A percentile compares a stretch with the other conserved stretches of the same genome.
Evolutionary conservation across 345 rosid genomes (phyloP).

Genomic region (Excoecaria agallocha): DNA sequence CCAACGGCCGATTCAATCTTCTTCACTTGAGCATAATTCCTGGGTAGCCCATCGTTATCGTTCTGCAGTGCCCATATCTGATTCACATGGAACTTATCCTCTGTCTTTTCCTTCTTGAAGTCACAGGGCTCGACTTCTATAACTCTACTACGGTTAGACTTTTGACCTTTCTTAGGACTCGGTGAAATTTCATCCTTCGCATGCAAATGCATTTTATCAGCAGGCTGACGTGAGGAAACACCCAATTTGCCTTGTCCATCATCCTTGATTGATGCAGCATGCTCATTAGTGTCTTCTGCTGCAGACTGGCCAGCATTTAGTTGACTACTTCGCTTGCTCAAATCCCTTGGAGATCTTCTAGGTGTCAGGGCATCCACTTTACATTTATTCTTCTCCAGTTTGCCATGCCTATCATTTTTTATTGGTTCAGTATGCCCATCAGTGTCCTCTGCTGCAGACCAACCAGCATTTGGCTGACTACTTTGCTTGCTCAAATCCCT

Average conservation of each 20-base stretch:
- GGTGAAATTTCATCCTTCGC: not conserved
- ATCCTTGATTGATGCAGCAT: constrained; percentile 23
- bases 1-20: constrained; percentile 31
- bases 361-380: constrained; percentile 27
- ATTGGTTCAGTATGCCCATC: constrained; percentile 19
- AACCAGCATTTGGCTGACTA: constrained; percentile 18
- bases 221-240: constrained; percentile 16
- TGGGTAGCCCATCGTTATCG: constrained; percentile 41
- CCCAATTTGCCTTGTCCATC: constrained; percentile 25
- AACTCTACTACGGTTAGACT: constrained; percentile 12
- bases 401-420: constrained; percentile 27
- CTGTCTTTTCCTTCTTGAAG: constrained; percentile 41
- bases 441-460: constrained; percentile 4
- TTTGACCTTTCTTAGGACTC: not conserved
- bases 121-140: constrained; percentile 18
- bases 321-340: constrained; percentile 25
- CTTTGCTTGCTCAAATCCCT: constrained; percentile 31
- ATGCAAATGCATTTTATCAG: constrained; percentile 15
- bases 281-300: constrained; percentile 13
- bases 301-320: constrained; percentile 12
- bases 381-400: constrained; percentile 14
- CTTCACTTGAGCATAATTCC: constrained; percentile 47
- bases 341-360: constrained; percentile 43
- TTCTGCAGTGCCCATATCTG: constrained; percentile 55
- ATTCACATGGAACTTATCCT: constrained; percentile 37